phyloP scores from a whole-genome alignment of 352 stramenopile genomes.

The Pythium sp. region DNA sequence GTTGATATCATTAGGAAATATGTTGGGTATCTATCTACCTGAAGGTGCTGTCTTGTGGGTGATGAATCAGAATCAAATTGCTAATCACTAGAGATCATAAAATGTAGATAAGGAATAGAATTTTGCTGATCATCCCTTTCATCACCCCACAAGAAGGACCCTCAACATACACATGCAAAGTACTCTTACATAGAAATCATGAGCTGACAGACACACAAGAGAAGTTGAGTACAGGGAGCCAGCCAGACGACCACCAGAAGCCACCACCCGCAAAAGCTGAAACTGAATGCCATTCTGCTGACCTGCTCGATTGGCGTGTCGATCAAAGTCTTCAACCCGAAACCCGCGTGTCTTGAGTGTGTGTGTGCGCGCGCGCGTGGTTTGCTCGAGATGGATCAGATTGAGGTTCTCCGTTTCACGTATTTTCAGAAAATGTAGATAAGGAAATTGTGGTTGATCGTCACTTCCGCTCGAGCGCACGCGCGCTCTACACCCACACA shows the following conservation, averaged over 20 bases:
- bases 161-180: constrained; percentile 1
- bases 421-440: constrained; percentile 69
- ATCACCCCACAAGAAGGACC: constrained; percentile 1
- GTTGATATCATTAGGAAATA: too few species aligned
- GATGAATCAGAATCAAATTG: constrained; percentile 30
- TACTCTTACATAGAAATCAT: not conserved
- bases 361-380: not conserved
- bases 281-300: not conserved
- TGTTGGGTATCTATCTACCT: too few species aligned
- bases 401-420: constrained; percentile 22
- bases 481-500: constrained; percentile 4
- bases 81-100: constrained; percentile 36
- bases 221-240: too few species aligned
- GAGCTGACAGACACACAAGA: not conserved
- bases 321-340: not conserved
- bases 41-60: constrained; percentile 4
- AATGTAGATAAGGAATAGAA: constrained; percentile 60
- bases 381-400: constrained; percentile 32
- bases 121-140: constrained; percentile 26
- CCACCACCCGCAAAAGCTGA: not conserved
- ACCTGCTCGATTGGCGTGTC: not conserved
- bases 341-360: not conserved
- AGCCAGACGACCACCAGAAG: not conserved
- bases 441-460: constrained; percentile 56
- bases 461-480: constrained; percentile 51